phyloP scores from a whole-genome alignment of 2,329 filamentous ascomycete genomes.

The Xylariales sp. region DNA sequence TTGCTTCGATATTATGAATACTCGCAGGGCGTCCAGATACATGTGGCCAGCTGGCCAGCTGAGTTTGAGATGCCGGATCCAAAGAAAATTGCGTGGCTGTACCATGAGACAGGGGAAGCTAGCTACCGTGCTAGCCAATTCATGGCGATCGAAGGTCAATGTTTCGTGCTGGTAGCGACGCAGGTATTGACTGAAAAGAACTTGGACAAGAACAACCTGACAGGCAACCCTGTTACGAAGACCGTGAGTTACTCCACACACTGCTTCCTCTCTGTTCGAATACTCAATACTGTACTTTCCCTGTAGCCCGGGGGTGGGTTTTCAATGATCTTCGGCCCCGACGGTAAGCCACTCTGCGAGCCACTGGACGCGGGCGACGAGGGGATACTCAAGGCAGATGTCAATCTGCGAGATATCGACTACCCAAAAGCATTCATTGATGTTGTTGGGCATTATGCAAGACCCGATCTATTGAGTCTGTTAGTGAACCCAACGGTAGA shows the following conservation, averaged over 20 bases:
- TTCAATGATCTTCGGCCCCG: constrained; percentile 47
- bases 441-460: constrained; percentile 18
- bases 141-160: constrained; percentile 38
- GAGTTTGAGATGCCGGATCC: constrained; percentile 31
- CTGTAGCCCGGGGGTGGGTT: constrained; percentile 37
- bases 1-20: constrained; percentile 36
- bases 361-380: constrained; percentile 35
- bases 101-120: constrained; percentile 29
- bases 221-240: constrained; percentile 32
- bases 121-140: constrained; percentile 32
- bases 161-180: constrained; percentile 35
- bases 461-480: constrained; percentile 32
- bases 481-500: constrained; percentile 30
- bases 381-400: constrained; percentile 44
- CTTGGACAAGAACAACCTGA: constrained; percentile 32
- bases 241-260: constrained; percentile 18
- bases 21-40: constrained; percentile 30
- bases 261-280: neutral
- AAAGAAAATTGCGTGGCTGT: constrained; percentile 29
- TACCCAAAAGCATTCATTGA: constrained; percentile 35
- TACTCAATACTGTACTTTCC: constrained; percentile 13
- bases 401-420: constrained; percentile 41
- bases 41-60: constrained; percentile 29
- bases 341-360: constrained; percentile 41
- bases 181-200: constrained; percentile 36